phyloP scores from a whole-genome alignment of 2,329 filamentous ascomycete genomes.

The Pestalotiopsis sp. region DNA sequence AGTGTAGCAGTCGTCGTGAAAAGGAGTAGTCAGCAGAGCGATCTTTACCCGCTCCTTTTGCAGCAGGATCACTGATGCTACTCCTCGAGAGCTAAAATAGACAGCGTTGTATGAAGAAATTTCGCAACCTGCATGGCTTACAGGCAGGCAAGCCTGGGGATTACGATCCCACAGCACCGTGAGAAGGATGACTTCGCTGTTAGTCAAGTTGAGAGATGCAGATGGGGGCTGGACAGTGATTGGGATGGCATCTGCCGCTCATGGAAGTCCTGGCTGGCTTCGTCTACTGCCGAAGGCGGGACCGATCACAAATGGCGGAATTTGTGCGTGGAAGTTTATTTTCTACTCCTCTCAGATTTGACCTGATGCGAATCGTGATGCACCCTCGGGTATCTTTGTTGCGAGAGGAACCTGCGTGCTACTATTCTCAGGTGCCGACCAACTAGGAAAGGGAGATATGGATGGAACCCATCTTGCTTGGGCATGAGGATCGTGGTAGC shows the following conservation, averaged over 20 bases:
- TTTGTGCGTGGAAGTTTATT: background rate
- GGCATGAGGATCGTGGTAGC: background rate
- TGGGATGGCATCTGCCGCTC: background rate
- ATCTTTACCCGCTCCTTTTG: background rate
- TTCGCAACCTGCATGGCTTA: background rate
- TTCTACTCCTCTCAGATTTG: background rate
- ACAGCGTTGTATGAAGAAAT: background rate
- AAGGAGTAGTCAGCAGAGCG: background rate
- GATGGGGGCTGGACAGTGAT: background rate
- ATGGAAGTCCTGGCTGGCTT: background rate
- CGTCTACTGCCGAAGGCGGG: background rate
- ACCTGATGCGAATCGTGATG: background rate
- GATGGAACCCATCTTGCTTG: background rate
- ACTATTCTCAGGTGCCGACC: background rate
- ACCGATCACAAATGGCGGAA: background rate
- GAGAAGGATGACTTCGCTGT: background rate
- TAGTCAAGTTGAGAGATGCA: background rate
- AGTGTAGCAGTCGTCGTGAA: background rate
- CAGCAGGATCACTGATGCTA: background rate
- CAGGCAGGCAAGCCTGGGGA: background rate
- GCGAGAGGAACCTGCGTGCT: background rate
- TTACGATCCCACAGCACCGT: background rate
- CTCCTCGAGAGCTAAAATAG: background rate
- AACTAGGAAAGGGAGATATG: background rate
- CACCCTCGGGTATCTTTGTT: background rate